Base-by-base conservation (phyloP, 768 basidiomycete genomes). In the Suillus clintonianus region DNA sequence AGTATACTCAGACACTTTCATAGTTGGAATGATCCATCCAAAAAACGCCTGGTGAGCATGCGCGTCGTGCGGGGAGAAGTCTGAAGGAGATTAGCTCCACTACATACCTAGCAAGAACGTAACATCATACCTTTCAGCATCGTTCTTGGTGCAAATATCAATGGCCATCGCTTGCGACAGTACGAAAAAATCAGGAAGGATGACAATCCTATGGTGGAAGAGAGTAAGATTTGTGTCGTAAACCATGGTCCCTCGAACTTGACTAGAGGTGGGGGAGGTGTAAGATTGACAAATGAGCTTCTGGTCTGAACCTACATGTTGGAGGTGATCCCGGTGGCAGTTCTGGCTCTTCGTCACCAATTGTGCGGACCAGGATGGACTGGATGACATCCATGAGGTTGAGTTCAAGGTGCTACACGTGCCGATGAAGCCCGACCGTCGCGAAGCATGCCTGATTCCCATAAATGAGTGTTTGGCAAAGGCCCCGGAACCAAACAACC, bases 201-300 rank as follows among this genome's bases (percentile, higher is more conserved):
- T 5, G 81, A 75, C 2, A 95, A 47, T 2, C 97, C 97, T 63
- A 99, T 87, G 19, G 83, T 76, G 14, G 85, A 80, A 4, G 97
- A 92, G 37, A 99, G 86, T 3, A 83, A 76, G 19, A 97, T 80
- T 75, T 99, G 97, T 2, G 96, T 97, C 24, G 88, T 87, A 76
- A 99, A 91, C 97, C 97, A 99, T 39, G 95, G 95, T 0, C 97
- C 96, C 71, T 92, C 89, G 74, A 92, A 95, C 72, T 85, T 91
- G 67, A 82, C 91, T 93, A 69, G 9, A 3, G 51, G 15, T 53
- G 59, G 27, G 15, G 13, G 19, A 71, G 69, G 61, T 68, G 51
- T 32, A 37, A 48, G n/a, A n/a, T 36, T 60, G 45, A 3, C 54
- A 59, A 37, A 30, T 43, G 14, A 37, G 54, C 53, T n/a, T 45